A percentile compares a stretch with the other conserved stretches of the same genome.
phyloP scores from a whole-genome alignment of 108 stramenopile species.

The Schizochytrium sp. region DNA sequence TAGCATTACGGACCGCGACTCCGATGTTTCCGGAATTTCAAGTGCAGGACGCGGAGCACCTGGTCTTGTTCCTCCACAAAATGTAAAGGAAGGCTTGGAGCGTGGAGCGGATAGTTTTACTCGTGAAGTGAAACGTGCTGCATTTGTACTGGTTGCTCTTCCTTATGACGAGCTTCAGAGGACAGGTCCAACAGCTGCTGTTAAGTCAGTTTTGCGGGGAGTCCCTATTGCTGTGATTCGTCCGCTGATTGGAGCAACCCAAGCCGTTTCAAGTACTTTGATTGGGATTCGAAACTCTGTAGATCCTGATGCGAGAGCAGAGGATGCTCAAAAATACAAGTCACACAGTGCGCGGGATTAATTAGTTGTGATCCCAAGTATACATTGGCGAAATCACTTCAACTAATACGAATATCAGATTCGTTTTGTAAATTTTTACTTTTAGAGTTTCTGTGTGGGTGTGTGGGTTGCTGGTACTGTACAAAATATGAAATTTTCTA shows the following conservation, averaged over 20 bases:
- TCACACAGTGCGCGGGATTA: not conserved
- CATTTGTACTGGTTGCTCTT: conserved; percentile 53
- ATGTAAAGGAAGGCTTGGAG: conserved; percentile 41
- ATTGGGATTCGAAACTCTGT: conserved; percentile 31
- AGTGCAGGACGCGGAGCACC: not conserved
- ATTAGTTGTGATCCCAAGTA: no score
- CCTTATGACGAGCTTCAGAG: conserved; percentile 36
- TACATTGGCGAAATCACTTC: no score
- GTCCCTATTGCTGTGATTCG: conserved; percentile 59
- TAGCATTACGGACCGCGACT: not conserved
- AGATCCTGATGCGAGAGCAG: conserved; percentile 34
- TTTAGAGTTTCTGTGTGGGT: no score
- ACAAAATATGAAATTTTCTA: no score
- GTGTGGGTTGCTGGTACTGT: no score
- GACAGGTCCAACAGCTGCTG: conserved; percentile 32
- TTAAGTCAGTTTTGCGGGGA: conserved; percentile 49
- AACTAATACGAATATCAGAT: no score
- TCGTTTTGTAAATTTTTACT: no score
- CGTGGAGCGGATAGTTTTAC: conserved; percentile 26
- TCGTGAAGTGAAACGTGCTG: conserved; percentile 37
- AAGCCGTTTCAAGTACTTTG: conserved; percentile 37
- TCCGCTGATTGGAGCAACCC: conserved; percentile 42
- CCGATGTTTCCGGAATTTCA: not conserved
- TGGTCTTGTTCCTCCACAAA: not conserved
- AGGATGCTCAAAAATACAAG: conserved; percentile 55